phyloP scores from a whole-genome alignment of 2,329 filamentous ascomycete genomes.

The Pseudogymnoascus sp. region DNA sequence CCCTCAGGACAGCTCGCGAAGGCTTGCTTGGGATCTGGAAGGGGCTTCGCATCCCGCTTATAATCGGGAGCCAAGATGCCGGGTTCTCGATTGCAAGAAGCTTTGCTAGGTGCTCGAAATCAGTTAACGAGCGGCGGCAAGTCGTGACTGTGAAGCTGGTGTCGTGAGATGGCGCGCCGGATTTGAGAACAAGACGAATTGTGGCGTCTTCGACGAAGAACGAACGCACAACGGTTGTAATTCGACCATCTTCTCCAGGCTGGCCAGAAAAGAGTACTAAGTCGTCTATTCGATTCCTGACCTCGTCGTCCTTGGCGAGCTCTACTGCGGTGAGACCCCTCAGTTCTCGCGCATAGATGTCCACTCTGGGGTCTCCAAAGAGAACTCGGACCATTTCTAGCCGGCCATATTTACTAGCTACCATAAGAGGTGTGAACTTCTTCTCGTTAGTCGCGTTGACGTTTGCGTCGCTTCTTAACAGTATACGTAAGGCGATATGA shows the following conservation, averaged over 20 bases:
- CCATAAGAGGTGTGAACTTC: slow-evolving; percentile 91
- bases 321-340: slow-evolving; percentile 91
- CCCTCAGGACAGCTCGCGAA: slow-evolving; percentile 75
- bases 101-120: slow-evolving; percentile 85
- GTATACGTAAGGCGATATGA: slow-evolving; percentile 64
- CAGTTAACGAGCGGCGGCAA: slow-evolving; percentile 74
- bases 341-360: slow-evolving; percentile 74
- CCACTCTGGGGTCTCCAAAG: slow-evolving; percentile 81
- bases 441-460: slow-evolving; percentile 94
- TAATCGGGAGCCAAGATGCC: slow-evolving; percentile 83
- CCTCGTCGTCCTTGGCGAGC: slow-evolving; percentile 94
- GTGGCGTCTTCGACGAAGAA: slow-evolving; percentile 97
- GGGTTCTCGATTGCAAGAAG: slow-evolving; percentile 85
- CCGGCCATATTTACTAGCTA: slow-evolving; percentile 95
- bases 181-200: slow-evolving; percentile 88
- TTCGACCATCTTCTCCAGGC: slow-evolving; percentile 66
- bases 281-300: slow-evolving; percentile 93
- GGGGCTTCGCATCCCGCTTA: slow-evolving; percentile 72
- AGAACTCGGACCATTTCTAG: slow-evolving; percentile 86
- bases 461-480: slow-evolving; percentile 85
- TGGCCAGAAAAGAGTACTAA: slow-evolving; percentile 73
- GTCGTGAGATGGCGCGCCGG: slow-evolving; percentile 74
- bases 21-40: slow-evolving; percentile 92
- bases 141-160: slow-evolving; percentile 91
- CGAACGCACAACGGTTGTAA: slow-evolving; percentile 86